Evolutionary conservation across 129 eudicot genomes (phyloP), one percentile per base, ranked within the genome.

Genomic region (Oenanthe sinensis): DNA sequence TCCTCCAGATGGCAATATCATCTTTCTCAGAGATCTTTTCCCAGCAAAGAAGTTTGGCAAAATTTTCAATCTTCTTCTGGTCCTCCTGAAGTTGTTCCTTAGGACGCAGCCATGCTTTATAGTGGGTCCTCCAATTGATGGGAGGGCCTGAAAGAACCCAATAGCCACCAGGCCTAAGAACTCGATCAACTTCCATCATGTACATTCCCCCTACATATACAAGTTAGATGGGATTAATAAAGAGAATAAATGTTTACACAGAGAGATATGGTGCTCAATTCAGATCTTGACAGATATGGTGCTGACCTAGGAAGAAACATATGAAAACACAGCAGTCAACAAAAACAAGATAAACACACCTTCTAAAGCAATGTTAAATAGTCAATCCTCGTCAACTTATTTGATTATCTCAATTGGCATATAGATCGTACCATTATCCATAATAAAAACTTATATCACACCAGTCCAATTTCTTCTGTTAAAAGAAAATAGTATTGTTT

Each of bases 81-180:
- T 87, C 88, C 43, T 80, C 75, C 84, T 87, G 88, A 30, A 87
- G 85, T 52, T 85, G 88, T 9, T 85, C 85, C 79, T 60, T 85
- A 48, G 85, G 91, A 28, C 88, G 88, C 47, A 81, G 77, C 91
- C 88, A 87, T 81, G 88, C 87, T 81, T 54, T 75, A 46, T 78
- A 87, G 54, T 87, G 85, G 22, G 37, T 70, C 80, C 55, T 85
- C 88, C 88, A 87, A 81, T 78, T 85, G 47, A 87, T 85, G 7
- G 88, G 91, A 42, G 91, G 91, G 68, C 91, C 91, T 11, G 91
- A 87, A 82, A 87, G 88, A 69, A 85, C 83, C 88, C 88, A 87
- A 46, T 83, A 87, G 39, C 88, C 91, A 60, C 91, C 88, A 45
- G 88, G 88, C 76, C 86, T 82, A 44, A 87, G 79, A 55, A 87